A percentile compares a stretch with the other conserved stretches of the same genome.
Evolutionary conservation across 192 early-diverging fungal species (phyloP).

Genomic region (Spizellomyces sp.): DNA sequence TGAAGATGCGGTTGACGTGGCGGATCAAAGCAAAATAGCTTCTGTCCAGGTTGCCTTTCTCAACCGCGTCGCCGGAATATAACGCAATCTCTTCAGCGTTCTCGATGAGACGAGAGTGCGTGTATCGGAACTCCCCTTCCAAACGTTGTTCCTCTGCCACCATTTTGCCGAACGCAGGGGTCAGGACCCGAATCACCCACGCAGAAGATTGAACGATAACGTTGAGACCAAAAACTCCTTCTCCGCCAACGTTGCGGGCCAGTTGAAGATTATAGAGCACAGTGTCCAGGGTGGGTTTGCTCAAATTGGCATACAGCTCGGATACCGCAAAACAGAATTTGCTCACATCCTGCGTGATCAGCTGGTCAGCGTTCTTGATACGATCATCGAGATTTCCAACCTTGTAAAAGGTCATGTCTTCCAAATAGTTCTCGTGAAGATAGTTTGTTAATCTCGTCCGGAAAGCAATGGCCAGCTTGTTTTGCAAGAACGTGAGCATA

Average conservation of each 20-base stretch:
- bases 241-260: conserved; percentile 79
- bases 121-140: conserved; percentile 91
- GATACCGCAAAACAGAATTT: conserved; percentile 88
- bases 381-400: conserved; percentile 92
- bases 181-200: conserved; percentile 74
- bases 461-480: conserved; percentile 58
- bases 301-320: conserved; percentile 86
- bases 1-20: conserved; percentile 87
- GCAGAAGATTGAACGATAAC: conserved; percentile 79
- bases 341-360: conserved; percentile 80
- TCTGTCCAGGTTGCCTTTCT: conserved; percentile 79
- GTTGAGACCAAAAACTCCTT: conserved; percentile 80
- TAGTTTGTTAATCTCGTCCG: conserved; percentile 75
- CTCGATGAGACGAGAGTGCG: conserved; percentile 91
- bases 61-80: conserved; percentile 80
- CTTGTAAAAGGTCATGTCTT: conserved; percentile 92
- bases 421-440: conserved; percentile 83
- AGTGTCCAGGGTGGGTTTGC: conserved; percentile 93
- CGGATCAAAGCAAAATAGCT: conserved; percentile 78
- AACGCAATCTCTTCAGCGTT: conserved; percentile 97
- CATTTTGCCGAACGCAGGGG: conserved; percentile 96
- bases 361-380: conserved; percentile 88
- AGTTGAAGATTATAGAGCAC: conserved; percentile 92
- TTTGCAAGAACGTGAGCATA: conserved; percentile 69
- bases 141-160: conserved; percentile 89